Evolutionary conservation across 2,329 filamentous ascomycete genomes (phyloP).

Genomic region (Ascochyta rabiei): DNA sequence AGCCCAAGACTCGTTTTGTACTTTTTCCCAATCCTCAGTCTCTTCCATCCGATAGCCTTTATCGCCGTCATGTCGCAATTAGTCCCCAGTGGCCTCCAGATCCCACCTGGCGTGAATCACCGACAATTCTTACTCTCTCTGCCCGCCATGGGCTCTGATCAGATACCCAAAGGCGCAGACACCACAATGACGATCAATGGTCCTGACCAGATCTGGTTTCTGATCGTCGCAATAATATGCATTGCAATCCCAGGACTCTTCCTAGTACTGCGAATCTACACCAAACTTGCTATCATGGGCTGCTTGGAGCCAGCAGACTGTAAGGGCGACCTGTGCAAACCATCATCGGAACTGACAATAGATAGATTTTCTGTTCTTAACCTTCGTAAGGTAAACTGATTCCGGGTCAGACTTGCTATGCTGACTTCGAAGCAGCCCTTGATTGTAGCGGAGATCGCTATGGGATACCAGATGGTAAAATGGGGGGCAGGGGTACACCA

Average conservation of each 20-base stretch:
- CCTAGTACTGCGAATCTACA: slow-evolving; percentile 30
- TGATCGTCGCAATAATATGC: slow-evolving; percentile 29
- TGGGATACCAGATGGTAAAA: slow-evolving; percentile 34
- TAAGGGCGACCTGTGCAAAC: slow-evolving; percentile 11
- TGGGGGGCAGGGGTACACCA: slow-evolving; percentile 40
- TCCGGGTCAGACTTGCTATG: neutral
- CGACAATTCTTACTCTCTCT: slow-evolving; percentile 21
- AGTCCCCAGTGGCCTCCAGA: slow-evolving; percentile 1
- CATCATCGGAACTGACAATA: slow-evolving; percentile 4
- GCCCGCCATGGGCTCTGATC: slow-evolving; percentile 19
- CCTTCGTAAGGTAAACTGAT: slow-evolving; percentile 20
- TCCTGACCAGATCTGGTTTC: slow-evolving; percentile 33
- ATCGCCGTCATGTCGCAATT: slow-evolving; percentile 2
- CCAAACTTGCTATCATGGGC: slow-evolving; percentile 28
- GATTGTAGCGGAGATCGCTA: slow-evolving; percentile 27
- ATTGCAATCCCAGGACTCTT: slow-evolving; percentile 30
- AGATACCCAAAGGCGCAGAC: slow-evolving; percentile 27
- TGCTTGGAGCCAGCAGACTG: slow-evolving; percentile 34
- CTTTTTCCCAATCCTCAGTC: too few relatives aligned
- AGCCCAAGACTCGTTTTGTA: neutral
- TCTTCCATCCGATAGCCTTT: neutral
- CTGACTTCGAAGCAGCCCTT: slow-evolving; percentile 24
- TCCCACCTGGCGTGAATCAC: slow-evolving; percentile 21
- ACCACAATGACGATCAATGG: slow-evolving; percentile 27
- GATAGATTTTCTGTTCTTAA: slow-evolving; percentile 32